Percentiles rank a stretch among this genome's conserved stretches.
Conservation (phyloP, 2,329 filamentous ascomycete genomes). For the Diaporthe sp. region DNA sequence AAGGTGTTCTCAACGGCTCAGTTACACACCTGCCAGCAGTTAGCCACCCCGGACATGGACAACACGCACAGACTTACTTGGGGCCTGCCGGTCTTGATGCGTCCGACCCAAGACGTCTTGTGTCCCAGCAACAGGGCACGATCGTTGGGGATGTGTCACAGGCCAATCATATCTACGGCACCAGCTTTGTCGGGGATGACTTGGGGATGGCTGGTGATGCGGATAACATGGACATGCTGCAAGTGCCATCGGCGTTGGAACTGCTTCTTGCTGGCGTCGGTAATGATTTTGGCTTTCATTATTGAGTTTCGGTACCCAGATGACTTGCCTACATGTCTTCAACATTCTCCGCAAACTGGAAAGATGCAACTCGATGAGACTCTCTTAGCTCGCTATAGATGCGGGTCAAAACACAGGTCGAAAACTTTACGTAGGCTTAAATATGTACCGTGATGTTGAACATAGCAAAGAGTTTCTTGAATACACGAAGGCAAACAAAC, state of each 20-base stretch:
- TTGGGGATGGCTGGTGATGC: neutral
- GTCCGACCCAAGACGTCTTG: neutral
- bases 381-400: neutral
- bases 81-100: neutral
- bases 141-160: neutral
- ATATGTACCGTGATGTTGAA: neutral
- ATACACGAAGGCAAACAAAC: too few relatives aligned
- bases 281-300: slow-evolving; percentile 2
- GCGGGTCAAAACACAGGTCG: neutral
- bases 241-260: slow-evolving; percentile 12
- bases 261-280: slow-evolving; percentile 18
- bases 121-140: neutral
- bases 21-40: neutral
- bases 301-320: neutral
- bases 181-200: neutral
- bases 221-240: slow-evolving; percentile 1
- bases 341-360: neutral
- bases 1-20: neutral
- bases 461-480: neutral
- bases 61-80: neutral
- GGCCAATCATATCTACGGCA: neutral
- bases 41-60: neutral
- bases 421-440: neutral
- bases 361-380: neutral
- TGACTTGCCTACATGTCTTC: neutral